Conservation (phyloP, 495 filamentous ascomycete genomes). For the Penicillium steckii region DNA sequence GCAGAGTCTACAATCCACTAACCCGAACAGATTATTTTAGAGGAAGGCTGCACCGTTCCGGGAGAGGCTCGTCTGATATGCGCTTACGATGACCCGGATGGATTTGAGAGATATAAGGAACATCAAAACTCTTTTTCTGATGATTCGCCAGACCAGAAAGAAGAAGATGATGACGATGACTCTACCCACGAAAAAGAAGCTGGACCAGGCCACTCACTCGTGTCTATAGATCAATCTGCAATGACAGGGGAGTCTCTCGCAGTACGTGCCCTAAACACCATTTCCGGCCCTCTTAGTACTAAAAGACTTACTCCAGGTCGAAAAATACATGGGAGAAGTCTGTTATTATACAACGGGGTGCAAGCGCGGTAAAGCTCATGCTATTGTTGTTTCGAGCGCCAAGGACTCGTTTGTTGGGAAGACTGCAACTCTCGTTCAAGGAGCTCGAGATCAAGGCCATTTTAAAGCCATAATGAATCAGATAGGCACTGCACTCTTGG, state of each 20-base stretch:
- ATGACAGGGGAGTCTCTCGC: constrained; percentile 74
- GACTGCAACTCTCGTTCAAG: constrained; percentile 64
- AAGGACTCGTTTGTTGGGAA: constrained; percentile 67
- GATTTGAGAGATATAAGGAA: constrained; percentile 58
- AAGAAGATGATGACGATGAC: constrained; percentile 14
- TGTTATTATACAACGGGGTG: constrained; percentile 72
- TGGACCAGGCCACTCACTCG: constrained; percentile 51
- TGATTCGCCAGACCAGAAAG: not conserved
- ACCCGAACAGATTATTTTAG: constrained; percentile 52
- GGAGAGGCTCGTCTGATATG: constrained; percentile 74
- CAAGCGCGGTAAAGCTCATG: constrained; percentile 71
- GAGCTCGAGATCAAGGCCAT: constrained; percentile 66
- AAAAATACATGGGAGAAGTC: constrained; percentile 69
- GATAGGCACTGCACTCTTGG: constrained; percentile 66
- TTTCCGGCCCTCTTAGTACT: too few species aligned
- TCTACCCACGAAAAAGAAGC: constrained; percentile 11
- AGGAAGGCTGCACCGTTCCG: constrained; percentile 71
- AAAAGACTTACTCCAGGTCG: too few species aligned
- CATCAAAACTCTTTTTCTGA: constrained; percentile 8
- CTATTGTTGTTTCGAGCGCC: constrained; percentile 58
- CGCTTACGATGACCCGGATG: constrained; percentile 62
- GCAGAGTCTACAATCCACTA: not conserved
- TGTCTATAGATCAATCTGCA: constrained; percentile 69
- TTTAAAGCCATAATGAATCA: constrained; percentile 78
- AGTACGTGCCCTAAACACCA: too few species aligned